Evolutionary conservation across 495 filamentous ascomycete genomes (phyloP), one percentile per base, ranked within the genome.

Genomic region (Friedmanniomyces simplex): DNA sequence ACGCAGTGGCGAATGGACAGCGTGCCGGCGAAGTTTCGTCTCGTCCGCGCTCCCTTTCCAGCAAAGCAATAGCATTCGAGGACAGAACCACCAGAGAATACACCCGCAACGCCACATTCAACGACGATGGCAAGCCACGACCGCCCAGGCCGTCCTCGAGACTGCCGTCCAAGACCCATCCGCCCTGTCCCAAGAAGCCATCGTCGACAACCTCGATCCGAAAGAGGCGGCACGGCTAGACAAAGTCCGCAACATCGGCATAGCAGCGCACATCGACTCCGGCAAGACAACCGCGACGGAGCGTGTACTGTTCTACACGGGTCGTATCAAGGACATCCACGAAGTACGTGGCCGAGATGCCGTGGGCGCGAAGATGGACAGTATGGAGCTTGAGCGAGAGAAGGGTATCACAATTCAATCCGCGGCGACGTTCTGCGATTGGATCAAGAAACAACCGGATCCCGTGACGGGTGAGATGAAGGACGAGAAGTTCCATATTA

Each of bases 351-450:
- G 94, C 36, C 89, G 89, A 63, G 94, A 99, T 75, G 82, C 85
- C 37, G 89, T 97, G 20, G 94, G 94, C 63, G 94, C 94, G 47
- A 99, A 99, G 75, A 99, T 99, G 94, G 94, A 99, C 77, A 96
- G 90, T 10, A 99, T 99, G 94, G 94, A 97, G 50, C 74, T 99
- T 60, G 94, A 99, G 72, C 79, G 93, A 68, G 93, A 98, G 68
- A 93, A 96, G 77, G 93, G 93, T 68, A 98, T 98, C 69, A 98
- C 93, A 55, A 98, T 98, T 62, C 91, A 98, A 74, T 96, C 90
- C 53, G 93, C 93, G 41, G 93, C 93, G 22, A 98, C 93, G 1
- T 99, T 95, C 71, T 95, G 90, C 73, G 90, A 99, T 73, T 99
- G 94, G 94, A 72, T 86, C 56, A 97, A 96, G 79, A 82, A 77